A percentile compares a stretch with the other conserved stretches of the same genome.
phyloP scores from a whole-genome alignment of 2,329 filamentous ascomycete species.

The Microcera coccophila region DNA sequence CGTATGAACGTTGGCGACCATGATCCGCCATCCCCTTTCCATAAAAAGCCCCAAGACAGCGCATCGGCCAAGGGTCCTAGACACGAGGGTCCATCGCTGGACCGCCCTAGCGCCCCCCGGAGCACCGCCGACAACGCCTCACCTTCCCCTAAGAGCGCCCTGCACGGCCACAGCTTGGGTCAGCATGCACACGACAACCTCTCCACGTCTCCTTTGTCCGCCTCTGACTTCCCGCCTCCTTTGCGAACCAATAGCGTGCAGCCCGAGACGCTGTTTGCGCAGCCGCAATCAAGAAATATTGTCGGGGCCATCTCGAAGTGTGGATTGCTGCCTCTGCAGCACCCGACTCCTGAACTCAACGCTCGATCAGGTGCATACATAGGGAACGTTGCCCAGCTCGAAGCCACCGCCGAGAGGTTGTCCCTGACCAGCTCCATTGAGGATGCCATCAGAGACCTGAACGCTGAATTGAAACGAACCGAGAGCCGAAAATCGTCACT shows the following conservation, averaged over 20 bases:
- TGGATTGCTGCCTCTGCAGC: constrained; percentile 45
- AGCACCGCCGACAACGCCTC: constrained; percentile 16
- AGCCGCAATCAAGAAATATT: constrained; percentile 43
- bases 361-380: constrained; percentile 58
- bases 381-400: constrained; percentile 68
- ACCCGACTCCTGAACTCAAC: constrained; percentile 61
- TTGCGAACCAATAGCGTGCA: constrained; percentile 36
- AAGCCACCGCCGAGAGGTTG: constrained; percentile 70
- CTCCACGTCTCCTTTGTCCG: constrained; percentile 10
- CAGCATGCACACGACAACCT: constrained; percentile 8
- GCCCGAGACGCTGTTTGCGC: constrained; percentile 41
- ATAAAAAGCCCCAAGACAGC: too few relatives aligned
- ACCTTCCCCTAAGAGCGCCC: not conserved
- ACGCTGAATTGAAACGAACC: constrained; percentile 65
- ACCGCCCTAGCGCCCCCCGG: constrained; percentile 4
- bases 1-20: too few relatives aligned
- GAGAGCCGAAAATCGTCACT: constrained; percentile 65
- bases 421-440: constrained; percentile 73
- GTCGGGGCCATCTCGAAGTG: constrained; percentile 45
- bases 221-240: constrained; percentile 22
- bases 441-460: constrained; percentile 70
- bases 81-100: not conserved
- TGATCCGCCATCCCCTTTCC: too few relatives aligned
- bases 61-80: constrained; percentile 2
- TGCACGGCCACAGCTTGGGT: not conserved